These are phyloP conservation scores for Dendrobium nobile DNA, from an alignment of 106 monocot species.

Conservation along the genomic window DNA sequence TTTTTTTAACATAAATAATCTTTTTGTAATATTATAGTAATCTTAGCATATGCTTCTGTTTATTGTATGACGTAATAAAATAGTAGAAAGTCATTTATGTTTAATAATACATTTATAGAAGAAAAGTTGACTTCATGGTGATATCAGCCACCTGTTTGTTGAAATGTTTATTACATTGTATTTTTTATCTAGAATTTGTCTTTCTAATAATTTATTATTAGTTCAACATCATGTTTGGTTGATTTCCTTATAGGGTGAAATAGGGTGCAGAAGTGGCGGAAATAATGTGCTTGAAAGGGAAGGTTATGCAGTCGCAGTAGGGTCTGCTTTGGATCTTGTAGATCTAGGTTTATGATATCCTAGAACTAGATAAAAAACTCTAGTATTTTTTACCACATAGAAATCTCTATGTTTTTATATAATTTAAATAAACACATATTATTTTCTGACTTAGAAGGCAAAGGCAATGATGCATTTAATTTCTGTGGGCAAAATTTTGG, in stretches of 20 bases:
- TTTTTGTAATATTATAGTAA: no score
- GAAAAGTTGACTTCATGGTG: no score
- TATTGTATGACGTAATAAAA: no score
- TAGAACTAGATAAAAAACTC: background rate
- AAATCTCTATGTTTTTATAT: background rate
- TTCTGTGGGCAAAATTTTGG: no score
- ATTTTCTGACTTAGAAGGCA: slow-evolving; percentile 30
- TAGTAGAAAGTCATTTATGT: no score
- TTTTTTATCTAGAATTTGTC: no score
- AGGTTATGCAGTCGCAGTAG: slow-evolving; percentile 99
- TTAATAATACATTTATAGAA: no score
- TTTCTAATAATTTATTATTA: background rate
- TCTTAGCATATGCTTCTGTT: no score
- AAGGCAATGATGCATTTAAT: slow-evolving; percentile 61
- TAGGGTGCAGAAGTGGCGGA: slow-evolving; percentile 87
- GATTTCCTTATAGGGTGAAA: slow-evolving; percentile 56
- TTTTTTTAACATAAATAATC: no score
- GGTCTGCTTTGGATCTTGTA: slow-evolving; percentile 87
- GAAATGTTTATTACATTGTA: no score
- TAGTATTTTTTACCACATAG: background rate
- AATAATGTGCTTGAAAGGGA: slow-evolving; percentile 98
- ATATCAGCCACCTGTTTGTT: no score
- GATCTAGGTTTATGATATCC: slow-evolving; percentile 51
- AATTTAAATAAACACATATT: background rate
- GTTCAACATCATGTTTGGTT: background rate